A percentile compares a stretch with the other conserved stretches of the same genome.
Conservation (phyloP, 2,329 filamentous ascomycete genomes). For the Grosmannia clavigera region DNA sequence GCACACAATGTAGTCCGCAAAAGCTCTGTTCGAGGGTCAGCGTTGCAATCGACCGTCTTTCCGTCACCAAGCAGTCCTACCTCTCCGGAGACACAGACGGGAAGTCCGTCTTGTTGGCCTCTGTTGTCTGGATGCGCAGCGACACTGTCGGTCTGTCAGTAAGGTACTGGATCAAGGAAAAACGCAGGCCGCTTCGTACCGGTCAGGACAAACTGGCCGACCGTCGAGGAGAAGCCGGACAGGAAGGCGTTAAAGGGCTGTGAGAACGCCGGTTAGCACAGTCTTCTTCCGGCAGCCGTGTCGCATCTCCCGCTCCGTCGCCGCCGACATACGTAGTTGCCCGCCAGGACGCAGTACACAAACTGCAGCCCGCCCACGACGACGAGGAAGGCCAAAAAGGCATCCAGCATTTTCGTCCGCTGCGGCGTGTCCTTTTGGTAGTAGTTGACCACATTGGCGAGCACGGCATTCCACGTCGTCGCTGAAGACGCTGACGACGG, state of each 20-base stretch:
- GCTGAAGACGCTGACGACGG: not conserved
- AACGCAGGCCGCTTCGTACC: slow-evolving; percentile 35
- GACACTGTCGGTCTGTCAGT: slow-evolving; percentile 33
- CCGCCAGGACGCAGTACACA: slow-evolving; percentile 77
- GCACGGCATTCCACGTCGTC: slow-evolving; percentile 39
- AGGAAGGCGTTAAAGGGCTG: slow-evolving; percentile 99
- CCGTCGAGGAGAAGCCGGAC: slow-evolving; percentile 83
- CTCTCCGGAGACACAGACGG: slow-evolving; percentile 66
- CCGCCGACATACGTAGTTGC: slow-evolving; percentile 68
- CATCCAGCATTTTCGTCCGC: slow-evolving; percentile 82
- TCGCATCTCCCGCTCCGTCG: not conserved
- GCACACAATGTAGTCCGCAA: slow-evolving; percentile 91
- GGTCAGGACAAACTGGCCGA: slow-evolving; percentile 95
- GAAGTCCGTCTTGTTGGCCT: slow-evolving; percentile 69
- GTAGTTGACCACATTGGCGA: slow-evolving; percentile 58
- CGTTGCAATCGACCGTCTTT: not conserved
- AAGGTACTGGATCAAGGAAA: not conserved
- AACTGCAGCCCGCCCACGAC: slow-evolving; percentile 85
- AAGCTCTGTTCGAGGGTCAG: slow-evolving; percentile 61
- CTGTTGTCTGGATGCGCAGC: slow-evolving; percentile 83
- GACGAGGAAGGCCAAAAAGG: slow-evolving; percentile 80
- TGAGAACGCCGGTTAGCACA: not conserved
- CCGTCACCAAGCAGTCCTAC: slow-evolving; percentile 29
- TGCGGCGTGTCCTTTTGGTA: slow-evolving; percentile 76
- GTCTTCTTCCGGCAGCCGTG: not conserved